Evolutionary conservation across 306 rosid genomes (phyloP), one percentile per base, ranked within the genome.

Genomic region (Vigna unguiculata): DNA sequence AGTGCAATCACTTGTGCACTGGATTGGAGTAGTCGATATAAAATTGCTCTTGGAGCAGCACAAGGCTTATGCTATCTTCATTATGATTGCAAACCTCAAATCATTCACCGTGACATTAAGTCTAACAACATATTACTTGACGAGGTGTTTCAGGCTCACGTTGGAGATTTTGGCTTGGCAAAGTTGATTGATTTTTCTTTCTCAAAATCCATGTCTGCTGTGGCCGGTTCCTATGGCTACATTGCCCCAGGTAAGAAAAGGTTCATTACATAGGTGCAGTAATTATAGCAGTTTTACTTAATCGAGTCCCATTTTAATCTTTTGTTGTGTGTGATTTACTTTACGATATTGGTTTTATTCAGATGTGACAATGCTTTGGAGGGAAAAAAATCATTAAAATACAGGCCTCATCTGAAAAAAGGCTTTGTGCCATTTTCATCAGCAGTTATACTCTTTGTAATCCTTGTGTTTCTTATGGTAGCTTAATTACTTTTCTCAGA

Each of bases 111-210:
- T 0, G 98, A 93, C 81, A 91, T 93, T 32, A 93, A 93, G 83
- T 93, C 97, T 0, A 93, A 90, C 84, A 93, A 93, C 75, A 93
- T 93, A 78, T 86, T 93, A 41, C 88, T 93, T 21, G 96, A 93
- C 80, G 84, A 86, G 41, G 78, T 74, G 21, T 86, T 91, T 65
- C 86, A 88, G 74, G 91, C 97, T 36, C 92, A 87, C 67, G 98
- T 93, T 47, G 98, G 98, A 79, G 97, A 93, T 83, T 93, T 93
- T n/a, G 98, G 98, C 74, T 83, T 91, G 83, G 96, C 96, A 16
- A 91, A 91, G 72, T 68, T 91, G 88, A 83, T 91, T 24, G 96
- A 91, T 22, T 76, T 88, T 52, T 87, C 96, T 2, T 89, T 73
- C 71, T 89, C 96, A 34, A 91, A 88, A 74, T 91, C 96, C 78